phyloP scores from a whole-genome alignment of 208 protist genomes.

The Trichomonas gallinae region DNA sequence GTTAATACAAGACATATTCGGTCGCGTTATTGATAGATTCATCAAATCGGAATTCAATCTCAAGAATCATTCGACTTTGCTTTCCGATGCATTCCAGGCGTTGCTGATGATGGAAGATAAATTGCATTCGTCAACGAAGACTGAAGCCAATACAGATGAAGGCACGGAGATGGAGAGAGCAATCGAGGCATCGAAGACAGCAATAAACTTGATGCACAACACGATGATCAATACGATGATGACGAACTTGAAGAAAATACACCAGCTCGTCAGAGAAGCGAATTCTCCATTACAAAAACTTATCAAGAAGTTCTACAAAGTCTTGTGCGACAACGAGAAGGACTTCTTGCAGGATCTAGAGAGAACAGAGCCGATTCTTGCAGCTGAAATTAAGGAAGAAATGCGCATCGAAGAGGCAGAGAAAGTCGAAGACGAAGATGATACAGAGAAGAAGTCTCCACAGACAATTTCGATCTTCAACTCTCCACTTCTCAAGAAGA shows the following conservation, averaged over 20 bases:
- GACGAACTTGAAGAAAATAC: neutral
- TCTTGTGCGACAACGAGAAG: neutral
- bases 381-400: neutral
- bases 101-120: constrained; percentile 1
- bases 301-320: neutral
- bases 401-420: neutral
- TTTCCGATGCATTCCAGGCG: neutral
- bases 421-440: neutral
- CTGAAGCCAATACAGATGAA: neutral
- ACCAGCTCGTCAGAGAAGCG: neutral
- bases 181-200: neutral
- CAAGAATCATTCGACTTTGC: neutral
- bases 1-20: neutral
- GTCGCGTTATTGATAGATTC: neutral
- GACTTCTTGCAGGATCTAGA: neutral
- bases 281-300: neutral
- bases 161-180: neutral
- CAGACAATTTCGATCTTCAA: neutral
- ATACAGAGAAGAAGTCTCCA: neutral
- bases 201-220: neutral
- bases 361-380: neutral
- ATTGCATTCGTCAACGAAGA: neutral
- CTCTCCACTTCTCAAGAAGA: neutral
- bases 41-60: neutral
- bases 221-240: neutral